Evolutionary conservation across 805 yeast genomes (phyloP), one percentile per base, ranked within the genome.

Genomic region (Lachancea cidri): DNA sequence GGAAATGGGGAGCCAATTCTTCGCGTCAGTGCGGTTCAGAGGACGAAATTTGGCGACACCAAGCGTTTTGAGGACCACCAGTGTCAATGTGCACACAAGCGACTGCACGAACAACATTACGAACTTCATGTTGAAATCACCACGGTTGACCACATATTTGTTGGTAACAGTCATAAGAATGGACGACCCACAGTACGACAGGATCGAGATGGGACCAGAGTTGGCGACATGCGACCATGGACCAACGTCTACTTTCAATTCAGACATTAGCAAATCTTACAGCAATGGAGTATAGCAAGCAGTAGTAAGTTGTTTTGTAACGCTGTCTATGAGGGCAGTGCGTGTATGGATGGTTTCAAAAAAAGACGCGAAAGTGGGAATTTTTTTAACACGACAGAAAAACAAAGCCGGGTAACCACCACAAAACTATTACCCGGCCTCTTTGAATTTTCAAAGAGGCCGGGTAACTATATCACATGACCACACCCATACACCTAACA

Each of bases 121-220:
- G 60, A 88, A 88, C 73, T 88, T 88, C 76, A 93, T 77, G 66
- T 79, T 79, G 66, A 79, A 79, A 62, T 82, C 74, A 62, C 84
- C 79, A 20, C 74, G 68, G 52, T 72, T 73, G 44, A 93, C 83
- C 45, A 93, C 98, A 61, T 81, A 91, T 70, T 93, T 93, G 76
- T 93, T 93, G 46, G 98, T 89, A 47, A 89, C 88, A 22, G 98
- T 93, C 98, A 93, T 93, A 63, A 93, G 70, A 53, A 93, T 93
- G 17, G 98, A 93, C 17, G 98, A 86, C 41, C 75, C 72, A 74
- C 99, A 93, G 78, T 93, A 93, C 29, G 84, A 75, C 44, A 81
- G 60, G 54, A 86, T 85, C 37, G 95, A 83, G 44, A 84, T 68
- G 18, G 75, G 75, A 19, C 74, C 76, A 35, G 70, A 68, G 61